Percentiles rank a stretch among this genome's conserved stretches.
Evolutionary conservation across 208 protist genomes (phyloP).

Genomic region (Trypanosoma congolense): DNA sequence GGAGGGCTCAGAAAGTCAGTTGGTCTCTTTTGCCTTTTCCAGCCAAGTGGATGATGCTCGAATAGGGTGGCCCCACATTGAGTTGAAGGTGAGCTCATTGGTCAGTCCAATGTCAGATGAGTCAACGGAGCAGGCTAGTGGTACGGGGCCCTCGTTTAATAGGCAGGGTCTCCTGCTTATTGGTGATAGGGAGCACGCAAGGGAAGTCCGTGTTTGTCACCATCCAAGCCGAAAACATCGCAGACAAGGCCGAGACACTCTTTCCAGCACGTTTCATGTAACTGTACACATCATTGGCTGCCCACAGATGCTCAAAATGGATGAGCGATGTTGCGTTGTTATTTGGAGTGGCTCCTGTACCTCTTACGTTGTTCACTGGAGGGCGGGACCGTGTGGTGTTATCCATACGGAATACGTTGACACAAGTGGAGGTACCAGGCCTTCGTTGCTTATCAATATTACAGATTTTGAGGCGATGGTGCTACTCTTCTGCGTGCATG

Average conservation of each 20-base stretch:
- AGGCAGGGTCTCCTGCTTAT: background rate
- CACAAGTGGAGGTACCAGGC: background rate
- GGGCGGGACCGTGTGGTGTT: slow-evolving; percentile 7
- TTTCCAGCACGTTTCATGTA: background rate
- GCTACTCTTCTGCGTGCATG: slow-evolving; percentile 18
- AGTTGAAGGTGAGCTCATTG: slow-evolving; percentile 2
- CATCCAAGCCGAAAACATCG: background rate
- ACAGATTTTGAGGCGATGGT: background rate
- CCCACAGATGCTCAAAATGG: background rate
- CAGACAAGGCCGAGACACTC: background rate
- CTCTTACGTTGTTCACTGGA: slow-evolving; percentile 13
- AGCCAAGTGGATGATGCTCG: background rate
- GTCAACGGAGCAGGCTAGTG: background rate
- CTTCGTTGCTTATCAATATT: slow-evolving; percentile 10
- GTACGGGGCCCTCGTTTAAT: background rate
- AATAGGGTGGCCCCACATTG: slow-evolving; percentile 11
- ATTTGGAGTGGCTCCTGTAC: slow-evolving; percentile 19
- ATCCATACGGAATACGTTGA: slow-evolving; percentile 8
- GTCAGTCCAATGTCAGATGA: background rate
- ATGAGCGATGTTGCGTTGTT: slow-evolving; percentile 5
- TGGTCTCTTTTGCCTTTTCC: background rate
- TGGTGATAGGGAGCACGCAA: background rate
- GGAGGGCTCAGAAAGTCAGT: background rate
- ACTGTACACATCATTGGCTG: slow-evolving; percentile 21
- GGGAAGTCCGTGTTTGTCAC: background rate